These are phyloP conservation scores for Porcisia hertigi DNA, from an alignment of 208 protist genomes.

Conservation along the genomic window DNA sequence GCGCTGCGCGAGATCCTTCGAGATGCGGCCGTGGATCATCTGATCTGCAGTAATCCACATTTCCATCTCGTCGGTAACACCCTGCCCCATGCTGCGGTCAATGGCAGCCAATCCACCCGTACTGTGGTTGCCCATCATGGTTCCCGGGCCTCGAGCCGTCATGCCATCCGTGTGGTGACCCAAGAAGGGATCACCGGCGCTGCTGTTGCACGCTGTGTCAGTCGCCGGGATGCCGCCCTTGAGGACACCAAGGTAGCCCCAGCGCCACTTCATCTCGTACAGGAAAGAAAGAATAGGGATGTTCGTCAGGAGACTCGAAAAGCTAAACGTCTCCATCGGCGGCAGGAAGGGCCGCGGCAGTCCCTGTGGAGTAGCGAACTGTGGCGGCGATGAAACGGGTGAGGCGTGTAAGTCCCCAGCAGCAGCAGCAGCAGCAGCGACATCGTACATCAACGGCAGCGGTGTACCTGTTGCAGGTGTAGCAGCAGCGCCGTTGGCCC, in stretches of 20 bases:
- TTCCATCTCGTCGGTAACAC: slow-evolving; percentile 71
- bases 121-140: slow-evolving; percentile 32
- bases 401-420: background rate
- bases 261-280: slow-evolving; percentile 86
- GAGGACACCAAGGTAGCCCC: slow-evolving; percentile 65
- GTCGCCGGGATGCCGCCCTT: slow-evolving; percentile 36
- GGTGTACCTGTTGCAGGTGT: background rate
- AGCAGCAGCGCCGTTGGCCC: background rate
- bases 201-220: slow-evolving; percentile 19
- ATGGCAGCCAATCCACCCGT: slow-evolving; percentile 31
- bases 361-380: background rate
- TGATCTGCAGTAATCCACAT: slow-evolving; percentile 86
- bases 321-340: slow-evolving; percentile 88
- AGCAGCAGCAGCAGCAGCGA: no score
- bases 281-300: slow-evolving; percentile 84
- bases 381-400: background rate
- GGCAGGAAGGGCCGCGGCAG: slow-evolving; percentile 35
- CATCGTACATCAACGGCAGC: slow-evolving; percentile 9
- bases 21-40: slow-evolving; percentile 82
- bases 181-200: slow-evolving; percentile 7
- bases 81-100: slow-evolving; percentile 36
- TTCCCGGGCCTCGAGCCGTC: slow-evolving; percentile 20
- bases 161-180: slow-evolving; percentile 4
- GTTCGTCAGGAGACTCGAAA: slow-evolving; percentile 86
- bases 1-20: slow-evolving; percentile 58